Base-by-base conservation (phyloP, 129 eudicot genomes). In the Solidago caesia region DNA sequence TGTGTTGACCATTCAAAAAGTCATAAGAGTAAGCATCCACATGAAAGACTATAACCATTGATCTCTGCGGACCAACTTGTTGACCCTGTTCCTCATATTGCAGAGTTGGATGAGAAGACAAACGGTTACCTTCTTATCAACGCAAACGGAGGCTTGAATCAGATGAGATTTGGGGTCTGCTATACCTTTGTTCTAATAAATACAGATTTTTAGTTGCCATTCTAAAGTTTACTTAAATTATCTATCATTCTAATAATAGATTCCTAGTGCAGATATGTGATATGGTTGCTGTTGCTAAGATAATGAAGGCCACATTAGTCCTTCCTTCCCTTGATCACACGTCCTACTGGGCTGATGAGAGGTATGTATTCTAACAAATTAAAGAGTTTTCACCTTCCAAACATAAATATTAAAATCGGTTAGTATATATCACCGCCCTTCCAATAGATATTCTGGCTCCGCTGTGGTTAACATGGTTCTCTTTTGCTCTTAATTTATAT, bases 161-260 rank as follows among this genome's bases (percentile, higher is more conserved):
- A 95, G 85, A 95, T 95, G 99, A 91, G 99, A 95, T 95, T 95
- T 89, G 99, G 99, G 99, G 99, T 95, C 88, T 79, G 96, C 74
- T 84, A 72, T 81, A 83, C 74, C 47, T 84, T 33, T 69, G 70
- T 77, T 76, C 49, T 76, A 13, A 76, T 77, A 43, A 77, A 73
- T 26, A 56, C 0, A 7, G 7, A 8, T 58, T 21, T 15, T 60
- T 74, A 6, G 4, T 65, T 66, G 15, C 75, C 51, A 63, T 13
- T 63, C 9, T 13, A 4, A 63, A 41, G 71, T 57, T 16, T 67
- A 44, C 2, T 41, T n/a, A 63, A 71, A 57, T 78, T 57, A 16
- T 42, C 42, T 79, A 77, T 27, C 82, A 61, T 66, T 87, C 92
- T 87, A 84, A 90, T 83, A 75, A 80, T 79, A 73, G 74, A 76